Percentiles rank a stretch among this genome's conserved stretches.
These are phyloP conservation scores for Cutaneotrichosporon sp. DNA, from an alignment of 1,284 basidiomycete genomes.

Conservation along the genomic window DNA sequence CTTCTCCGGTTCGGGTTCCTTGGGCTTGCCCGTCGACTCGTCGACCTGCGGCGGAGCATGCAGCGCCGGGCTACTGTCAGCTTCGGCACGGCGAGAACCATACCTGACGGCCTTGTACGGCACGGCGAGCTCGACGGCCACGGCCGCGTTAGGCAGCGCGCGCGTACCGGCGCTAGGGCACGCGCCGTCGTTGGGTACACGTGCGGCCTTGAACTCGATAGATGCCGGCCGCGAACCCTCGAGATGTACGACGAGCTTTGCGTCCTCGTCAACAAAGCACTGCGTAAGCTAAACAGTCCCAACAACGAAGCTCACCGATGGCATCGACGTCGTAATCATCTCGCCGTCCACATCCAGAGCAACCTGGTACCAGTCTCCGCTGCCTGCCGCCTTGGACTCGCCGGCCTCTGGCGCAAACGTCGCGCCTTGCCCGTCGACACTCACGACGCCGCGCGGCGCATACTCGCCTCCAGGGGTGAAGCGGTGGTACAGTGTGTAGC, in stretches of 20 bases:
- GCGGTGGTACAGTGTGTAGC: conserved; percentile 20
- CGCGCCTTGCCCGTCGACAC: background rate
- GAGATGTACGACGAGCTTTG: conserved; percentile 4
- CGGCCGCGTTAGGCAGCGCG: background rate
- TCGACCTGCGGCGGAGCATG: conserved; percentile 61
- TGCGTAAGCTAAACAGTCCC: background rate
- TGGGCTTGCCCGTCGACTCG: conserved; percentile 60
- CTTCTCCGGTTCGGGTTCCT: conserved; percentile 62
- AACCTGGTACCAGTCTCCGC: conserved; percentile 19
- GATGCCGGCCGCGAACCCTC: background rate
- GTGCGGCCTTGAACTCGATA: conserved; percentile 12
- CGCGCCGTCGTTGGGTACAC: background rate
- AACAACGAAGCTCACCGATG: conserved; percentile 7
- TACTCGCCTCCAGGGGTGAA: conserved; percentile 6
- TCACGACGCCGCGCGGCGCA: conserved; percentile 11
- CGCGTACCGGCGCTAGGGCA: background rate
- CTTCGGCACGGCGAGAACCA: background rate
- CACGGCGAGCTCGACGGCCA: background rate
- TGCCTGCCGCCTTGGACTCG: background rate
- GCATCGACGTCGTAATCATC: conserved; percentile 11
- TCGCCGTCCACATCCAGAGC: conserved; percentile 12
- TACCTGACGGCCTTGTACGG: conserved; percentile 3
- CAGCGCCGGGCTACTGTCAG: conserved; percentile 28
- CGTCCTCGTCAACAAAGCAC: conserved; percentile 9
- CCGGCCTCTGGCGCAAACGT: background rate